phyloP scores from a whole-genome alignment of 208 protist species.

The Trypanosoma cruzi region DNA sequence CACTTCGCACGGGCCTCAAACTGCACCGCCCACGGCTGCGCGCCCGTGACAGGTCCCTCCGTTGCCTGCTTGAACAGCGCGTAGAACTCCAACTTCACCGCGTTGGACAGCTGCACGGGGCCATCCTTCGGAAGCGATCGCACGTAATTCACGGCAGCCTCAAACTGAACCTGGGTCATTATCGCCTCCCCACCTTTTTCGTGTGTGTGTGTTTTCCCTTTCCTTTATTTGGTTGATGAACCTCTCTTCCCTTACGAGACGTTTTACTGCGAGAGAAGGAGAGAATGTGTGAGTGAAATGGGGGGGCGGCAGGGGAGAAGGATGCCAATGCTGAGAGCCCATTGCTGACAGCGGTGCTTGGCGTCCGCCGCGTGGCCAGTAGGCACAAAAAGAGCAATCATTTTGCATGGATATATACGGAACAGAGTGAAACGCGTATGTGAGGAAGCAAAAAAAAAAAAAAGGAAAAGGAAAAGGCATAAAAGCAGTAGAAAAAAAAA shows the following conservation, averaged over 20 bases:
- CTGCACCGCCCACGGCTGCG: slow-evolving; percentile 92
- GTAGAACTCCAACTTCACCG: slow-evolving; percentile 94
- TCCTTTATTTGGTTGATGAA: too few relatives aligned
- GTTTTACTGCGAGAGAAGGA: too few relatives aligned
- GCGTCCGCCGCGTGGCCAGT: too few relatives aligned
- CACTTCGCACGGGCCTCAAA: slow-evolving; percentile 95
- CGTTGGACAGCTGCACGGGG: slow-evolving; percentile 86
- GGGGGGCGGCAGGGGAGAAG: too few relatives aligned
- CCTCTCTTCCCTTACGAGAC: too few relatives aligned
- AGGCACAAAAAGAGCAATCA: too few relatives aligned
- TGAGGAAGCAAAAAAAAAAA: slow-evolving; percentile 6
- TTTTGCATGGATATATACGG: too few relatives aligned
- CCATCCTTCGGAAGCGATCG: slow-evolving; percentile 82
- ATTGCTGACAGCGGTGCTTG: too few relatives aligned
- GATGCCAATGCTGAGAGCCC: too few relatives aligned
- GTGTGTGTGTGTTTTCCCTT: slow-evolving; percentile 3
- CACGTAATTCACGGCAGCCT: slow-evolving; percentile 81
- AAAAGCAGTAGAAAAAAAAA: slow-evolving; percentile 9
- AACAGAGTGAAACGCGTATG: not conserved
- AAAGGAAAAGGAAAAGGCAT: too few relatives aligned
- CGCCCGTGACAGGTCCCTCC: slow-evolving; percentile 92
- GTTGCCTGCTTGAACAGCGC: slow-evolving; percentile 98
- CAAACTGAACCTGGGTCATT: slow-evolving; percentile 84
- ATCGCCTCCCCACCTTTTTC: not conserved
- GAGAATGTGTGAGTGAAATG: too few relatives aligned